These are phyloP conservation scores for Mycothermus thermophilus DNA, from an alignment of 495 filamentous ascomycete genomes.

Conservation along the genomic window DNA sequence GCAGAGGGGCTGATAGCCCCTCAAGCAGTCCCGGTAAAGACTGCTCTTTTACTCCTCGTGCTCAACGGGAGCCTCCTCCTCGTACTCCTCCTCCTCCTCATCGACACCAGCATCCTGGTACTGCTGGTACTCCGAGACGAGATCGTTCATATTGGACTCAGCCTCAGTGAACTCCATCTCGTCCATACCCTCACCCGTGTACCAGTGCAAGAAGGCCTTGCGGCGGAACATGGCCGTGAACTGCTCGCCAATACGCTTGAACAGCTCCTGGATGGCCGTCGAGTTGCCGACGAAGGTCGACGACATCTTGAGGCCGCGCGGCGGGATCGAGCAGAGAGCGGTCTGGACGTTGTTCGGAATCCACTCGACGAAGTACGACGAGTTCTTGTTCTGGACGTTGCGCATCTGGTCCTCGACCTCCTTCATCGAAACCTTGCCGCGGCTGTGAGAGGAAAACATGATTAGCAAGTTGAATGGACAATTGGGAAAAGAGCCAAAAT, in stretches of 20 bases:
- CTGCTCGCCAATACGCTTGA: slow-evolving; percentile 99
- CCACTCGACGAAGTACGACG: slow-evolving; percentile 99
- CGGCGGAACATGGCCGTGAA: slow-evolving; percentile 99
- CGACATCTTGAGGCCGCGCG: slow-evolving; percentile 97
- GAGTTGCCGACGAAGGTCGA: slow-evolving; percentile 99
- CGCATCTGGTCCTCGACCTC: slow-evolving; percentile 99
- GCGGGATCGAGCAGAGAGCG: slow-evolving; percentile 97
- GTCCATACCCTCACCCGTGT: slow-evolving; percentile 99
- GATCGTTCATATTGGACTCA: slow-evolving; percentile 99
- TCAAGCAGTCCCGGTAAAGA: too few relatives aligned
- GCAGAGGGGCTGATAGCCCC: too few relatives aligned
- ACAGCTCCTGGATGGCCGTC: slow-evolving; percentile 98
- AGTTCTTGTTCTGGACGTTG: slow-evolving; percentile 99
- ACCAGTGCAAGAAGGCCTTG: slow-evolving; percentile 99
- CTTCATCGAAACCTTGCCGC: slow-evolving; percentile 99
- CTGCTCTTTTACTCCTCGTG: slow-evolving; percentile 43
- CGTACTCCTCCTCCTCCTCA: slow-evolving; percentile 52
- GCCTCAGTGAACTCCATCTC: slow-evolving; percentile 99
- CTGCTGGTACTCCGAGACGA: slow-evolving; percentile 99
- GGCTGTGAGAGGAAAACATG: slow-evolving; percentile 46
- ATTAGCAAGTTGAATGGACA: slow-evolving; percentile 15
- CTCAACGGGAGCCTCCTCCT: slow-evolving; percentile 44
- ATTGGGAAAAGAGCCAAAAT: neutral
- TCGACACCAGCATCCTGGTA: slow-evolving; percentile 95
- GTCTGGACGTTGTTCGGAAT: slow-evolving; percentile 99